phyloP scores from a whole-genome alignment of 2,329 filamentous ascomycete species.

The Penicillium vulpinum region DNA sequence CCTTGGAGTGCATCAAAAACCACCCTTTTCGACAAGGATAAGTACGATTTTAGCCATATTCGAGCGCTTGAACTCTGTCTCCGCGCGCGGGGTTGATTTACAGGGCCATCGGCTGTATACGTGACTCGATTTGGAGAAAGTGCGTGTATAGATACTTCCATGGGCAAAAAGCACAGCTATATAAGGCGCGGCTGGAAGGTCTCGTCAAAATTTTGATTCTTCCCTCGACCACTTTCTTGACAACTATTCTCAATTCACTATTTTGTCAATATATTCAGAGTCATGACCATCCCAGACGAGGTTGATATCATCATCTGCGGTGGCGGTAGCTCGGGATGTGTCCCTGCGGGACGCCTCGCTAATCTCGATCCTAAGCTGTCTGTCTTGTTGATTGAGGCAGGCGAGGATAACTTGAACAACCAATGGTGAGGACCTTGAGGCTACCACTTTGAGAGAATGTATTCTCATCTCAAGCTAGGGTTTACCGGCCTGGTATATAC shows the following conservation, averaged over 20 bases:
- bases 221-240: background rate
- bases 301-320: constrained; percentile 79
- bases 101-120: background rate
- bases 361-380: constrained; percentile 73
- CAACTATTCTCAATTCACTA: background rate
- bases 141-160: background rate
- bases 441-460: background rate
- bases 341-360: constrained; percentile 56
- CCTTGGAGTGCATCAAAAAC: background rate
- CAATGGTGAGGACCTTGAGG: constrained; percentile 53
- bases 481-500: constrained; percentile 73
- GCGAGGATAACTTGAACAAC: constrained; percentile 74
- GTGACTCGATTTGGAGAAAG: background rate
- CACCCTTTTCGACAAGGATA: background rate
- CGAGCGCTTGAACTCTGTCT: constrained; percentile 1
- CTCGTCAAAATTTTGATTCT: background rate
- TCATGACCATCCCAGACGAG: constrained; percentile 69
- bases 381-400: constrained; percentile 69
- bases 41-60: background rate
- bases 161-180: background rate
- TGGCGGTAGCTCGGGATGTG: constrained; percentile 62
- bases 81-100: constrained; percentile 1
- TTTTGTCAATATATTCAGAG: background rate
- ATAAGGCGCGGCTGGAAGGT: background rate
- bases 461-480: constrained; percentile 44